Conservation (phyloP, 2,329 filamentous ascomycete genomes). For the Hypoxylon sp. region DNA sequence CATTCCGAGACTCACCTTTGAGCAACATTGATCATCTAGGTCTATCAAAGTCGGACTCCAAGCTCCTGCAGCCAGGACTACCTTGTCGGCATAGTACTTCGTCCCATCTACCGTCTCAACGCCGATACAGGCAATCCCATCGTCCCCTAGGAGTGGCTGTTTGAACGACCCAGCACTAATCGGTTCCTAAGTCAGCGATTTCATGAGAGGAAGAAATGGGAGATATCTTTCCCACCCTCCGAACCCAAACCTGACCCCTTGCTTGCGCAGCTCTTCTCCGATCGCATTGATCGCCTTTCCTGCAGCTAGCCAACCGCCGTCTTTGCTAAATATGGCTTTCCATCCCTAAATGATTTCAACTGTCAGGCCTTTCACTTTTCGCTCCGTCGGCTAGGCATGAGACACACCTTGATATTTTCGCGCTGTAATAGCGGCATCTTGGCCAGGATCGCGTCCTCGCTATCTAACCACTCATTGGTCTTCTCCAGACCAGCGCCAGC, state of each 20-base stretch:
- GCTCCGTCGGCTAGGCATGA: not conserved
- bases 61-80: conserved; percentile 58
- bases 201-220: not conserved
- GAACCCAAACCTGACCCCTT: conserved; percentile 59
- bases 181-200: conserved; percentile 3
- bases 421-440: conserved; percentile 56
- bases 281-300: conserved; percentile 62
- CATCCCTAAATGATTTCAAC: conserved; percentile 52
- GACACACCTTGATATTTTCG: conserved; percentile 55
- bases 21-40: conserved; percentile 55
- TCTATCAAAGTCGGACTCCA: conserved; percentile 55
- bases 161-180: conserved; percentile 59
- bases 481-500: conserved; percentile 51
- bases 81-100: conserved; percentile 58
- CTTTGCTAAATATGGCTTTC: conserved; percentile 59
- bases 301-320: conserved; percentile 62
- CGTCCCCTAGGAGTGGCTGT: conserved; percentile 55
- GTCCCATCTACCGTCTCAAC: conserved; percentile 58
- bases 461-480: conserved; percentile 58
- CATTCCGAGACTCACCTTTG: conserved; percentile 45
- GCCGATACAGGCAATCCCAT: conserved; percentile 55
- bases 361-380: conserved; percentile 9
- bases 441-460: conserved; percentile 58
- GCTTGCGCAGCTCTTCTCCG: conserved; percentile 53
- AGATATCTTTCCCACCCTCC: conserved; percentile 48